Percentiles rank a stretch among this genome's conserved stretches.
phyloP scores from a whole-genome alignment of 2,329 filamentous ascomycete genomes.

The Emydomyces testavorans region DNA sequence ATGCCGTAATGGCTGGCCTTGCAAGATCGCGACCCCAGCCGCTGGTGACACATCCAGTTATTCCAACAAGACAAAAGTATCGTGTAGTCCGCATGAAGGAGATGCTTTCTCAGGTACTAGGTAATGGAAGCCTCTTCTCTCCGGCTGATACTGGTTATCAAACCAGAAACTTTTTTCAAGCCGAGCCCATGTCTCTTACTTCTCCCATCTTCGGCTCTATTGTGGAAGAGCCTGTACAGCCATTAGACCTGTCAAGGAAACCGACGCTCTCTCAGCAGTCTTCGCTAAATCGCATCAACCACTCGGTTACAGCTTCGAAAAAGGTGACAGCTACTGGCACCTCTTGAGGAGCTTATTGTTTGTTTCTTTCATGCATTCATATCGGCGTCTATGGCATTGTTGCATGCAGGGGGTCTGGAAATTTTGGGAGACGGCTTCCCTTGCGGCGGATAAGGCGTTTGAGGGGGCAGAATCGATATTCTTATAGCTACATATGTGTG shows the following conservation, averaged over 20 bases:
- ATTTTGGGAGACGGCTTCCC: neutral
- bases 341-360: neutral
- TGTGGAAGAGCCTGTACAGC: conserved; percentile 18
- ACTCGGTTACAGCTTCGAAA: conserved; percentile 7
- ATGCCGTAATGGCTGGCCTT: conserved; percentile 64
- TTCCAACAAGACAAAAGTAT: conserved; percentile 44
- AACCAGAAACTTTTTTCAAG: conserved; percentile 27
- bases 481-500: neutral
- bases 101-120: conserved; percentile 49
- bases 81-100: conserved; percentile 53
- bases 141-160: conserved; percentile 24
- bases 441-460: conserved; percentile 3
- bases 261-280: conserved; percentile 14
- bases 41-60: conserved; percentile 51
- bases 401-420: neutral
- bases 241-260: conserved; percentile 12
- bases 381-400: neutral
- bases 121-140: conserved; percentile 37
- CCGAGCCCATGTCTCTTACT: conserved; percentile 21
- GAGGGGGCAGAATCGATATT: neutral
- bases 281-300: conserved; percentile 10
- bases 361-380: neutral
- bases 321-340: conserved; percentile 1
- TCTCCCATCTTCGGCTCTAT: conserved; percentile 20
- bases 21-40: conserved; percentile 67